Percentiles rank a stretch among this genome's conserved stretches.
Evolutionary conservation across 768 basidiomycete species (phyloP).

Genomic region (Leccinellum luteum): DNA sequence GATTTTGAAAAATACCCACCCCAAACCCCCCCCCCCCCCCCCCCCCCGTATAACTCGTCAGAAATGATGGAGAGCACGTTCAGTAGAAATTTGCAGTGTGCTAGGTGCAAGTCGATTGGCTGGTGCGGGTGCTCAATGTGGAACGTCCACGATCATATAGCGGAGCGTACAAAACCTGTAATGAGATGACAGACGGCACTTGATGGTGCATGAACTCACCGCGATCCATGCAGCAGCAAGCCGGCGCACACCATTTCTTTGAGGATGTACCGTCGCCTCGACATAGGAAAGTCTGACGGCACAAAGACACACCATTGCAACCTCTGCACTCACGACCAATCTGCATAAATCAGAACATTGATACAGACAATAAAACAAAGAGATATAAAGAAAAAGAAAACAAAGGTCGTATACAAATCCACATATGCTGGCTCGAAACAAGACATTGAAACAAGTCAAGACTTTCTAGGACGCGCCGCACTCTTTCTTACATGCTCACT

Average conservation of each 20-base stretch:
- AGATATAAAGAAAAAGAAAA: constrained; percentile 9
- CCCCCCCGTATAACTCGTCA: too few relatives aligned
- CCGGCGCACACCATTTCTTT: neutral
- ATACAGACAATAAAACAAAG: constrained; percentile 1
- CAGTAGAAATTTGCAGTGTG: too few relatives aligned
- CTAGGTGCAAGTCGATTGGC: too few relatives aligned
- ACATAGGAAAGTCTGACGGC: neutral
- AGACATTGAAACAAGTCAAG: constrained; percentile 12
- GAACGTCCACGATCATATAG: neutral
- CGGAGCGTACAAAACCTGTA: neutral
- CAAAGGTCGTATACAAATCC: constrained; percentile 11
- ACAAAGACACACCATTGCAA: neutral
- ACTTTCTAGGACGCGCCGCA: constrained; percentile 22
- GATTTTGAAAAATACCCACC: too few relatives aligned
- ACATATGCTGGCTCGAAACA: neutral
- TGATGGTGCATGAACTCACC: too few relatives aligned
- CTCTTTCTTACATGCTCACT: constrained; percentile 25
- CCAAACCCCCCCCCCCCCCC: too few relatives aligned
- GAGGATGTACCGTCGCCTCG: neutral
- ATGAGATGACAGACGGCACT: neutral
- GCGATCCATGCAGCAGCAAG: neutral
- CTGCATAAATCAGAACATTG: constrained; percentile 7
- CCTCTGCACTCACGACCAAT: neutral
- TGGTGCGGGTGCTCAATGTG: too few relatives aligned
- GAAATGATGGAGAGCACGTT: too few relatives aligned